Evolutionary conservation across 305 asterid genomes (phyloP).

Genomic region (Euphrasia arctica): DNA sequence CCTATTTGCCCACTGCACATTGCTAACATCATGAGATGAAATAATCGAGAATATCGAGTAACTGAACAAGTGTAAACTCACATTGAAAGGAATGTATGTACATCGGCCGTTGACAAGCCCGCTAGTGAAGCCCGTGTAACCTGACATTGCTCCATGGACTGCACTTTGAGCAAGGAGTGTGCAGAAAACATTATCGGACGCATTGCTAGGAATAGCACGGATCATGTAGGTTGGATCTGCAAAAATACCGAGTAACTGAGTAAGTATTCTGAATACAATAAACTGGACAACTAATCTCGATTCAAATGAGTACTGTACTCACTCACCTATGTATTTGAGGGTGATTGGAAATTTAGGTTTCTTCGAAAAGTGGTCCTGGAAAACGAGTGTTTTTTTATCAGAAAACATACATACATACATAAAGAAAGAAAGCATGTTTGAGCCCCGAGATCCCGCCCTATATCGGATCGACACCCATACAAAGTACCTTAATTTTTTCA

Average conservation of each 20-base stretch:
- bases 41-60: too few species aligned
- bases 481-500: slow-evolving; percentile 53
- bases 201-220: slow-evolving; percentile 79
- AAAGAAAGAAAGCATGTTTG: too few species aligned
- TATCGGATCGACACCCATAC: not conserved
- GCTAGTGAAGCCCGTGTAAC: slow-evolving; percentile 65
- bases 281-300: not conserved
- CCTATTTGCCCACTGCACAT: not conserved
- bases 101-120: slow-evolving; percentile 74
- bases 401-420: too few species aligned
- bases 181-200: slow-evolving; percentile 74
- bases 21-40: too few species aligned
- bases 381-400: slow-evolving; percentile 13
- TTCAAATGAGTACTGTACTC: slow-evolving; percentile 2
- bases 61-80: slow-evolving; percentile 29
- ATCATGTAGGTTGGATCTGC: slow-evolving; percentile 85
- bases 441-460: not conserved
- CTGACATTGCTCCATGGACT: slow-evolving; percentile 89
- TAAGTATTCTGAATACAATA: slow-evolving; percentile 9
- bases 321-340: slow-evolving; percentile 69
- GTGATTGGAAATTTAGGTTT: slow-evolving; percentile 39
- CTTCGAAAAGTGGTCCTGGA: slow-evolving; percentile 53
- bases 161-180: slow-evolving; percentile 84
- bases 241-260: slow-evolving; percentile 22
- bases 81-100: slow-evolving; percentile 72